These are phyloP conservation scores for Solanum paucissectum DNA, from an alignment of 257 asterid species.

Conservation along the genomic window DNA sequence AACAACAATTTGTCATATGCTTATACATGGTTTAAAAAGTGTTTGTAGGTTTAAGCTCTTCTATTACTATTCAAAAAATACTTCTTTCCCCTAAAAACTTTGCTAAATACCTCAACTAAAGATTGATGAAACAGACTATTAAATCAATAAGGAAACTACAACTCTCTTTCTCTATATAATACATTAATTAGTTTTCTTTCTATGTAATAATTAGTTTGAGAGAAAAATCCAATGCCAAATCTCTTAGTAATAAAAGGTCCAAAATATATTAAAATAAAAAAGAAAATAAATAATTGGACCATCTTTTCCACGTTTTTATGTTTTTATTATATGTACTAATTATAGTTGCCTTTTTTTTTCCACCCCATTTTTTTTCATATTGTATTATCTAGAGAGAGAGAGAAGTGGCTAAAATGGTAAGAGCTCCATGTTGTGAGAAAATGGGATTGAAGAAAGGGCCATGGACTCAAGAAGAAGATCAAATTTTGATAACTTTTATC, in stretches of 20 bases:
- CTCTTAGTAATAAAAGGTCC: not conserved
- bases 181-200: not conserved
- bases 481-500: slow-evolving; percentile 16
- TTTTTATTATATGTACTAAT: not conserved
- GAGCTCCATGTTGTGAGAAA: slow-evolving; percentile 33
- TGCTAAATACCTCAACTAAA: not conserved
- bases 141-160: not conserved
- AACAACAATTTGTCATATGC: not conserved
- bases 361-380: not conserved
- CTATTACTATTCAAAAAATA: not conserved
- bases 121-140: too few relatives aligned
- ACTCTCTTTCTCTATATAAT: not conserved
- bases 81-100: not conserved
- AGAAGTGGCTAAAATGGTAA: slow-evolving; percentile 3
- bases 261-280: not conserved
- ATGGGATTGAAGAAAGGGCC: slow-evolving; percentile 35
- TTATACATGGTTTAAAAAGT: not conserved
- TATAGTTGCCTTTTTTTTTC: not conserved
- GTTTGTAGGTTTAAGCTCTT: not conserved
- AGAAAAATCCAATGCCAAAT: slow-evolving; percentile 3
- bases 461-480: slow-evolving; percentile 35
- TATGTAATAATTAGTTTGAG: not conserved
- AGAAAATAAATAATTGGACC: not conserved
- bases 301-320: not conserved
- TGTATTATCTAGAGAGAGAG: not conserved